Evolutionary conservation across 108 stramenopile genomes (phyloP), one percentile per base, ranked within the genome.

Genomic region (Poteriospumella lacustris): DNA sequence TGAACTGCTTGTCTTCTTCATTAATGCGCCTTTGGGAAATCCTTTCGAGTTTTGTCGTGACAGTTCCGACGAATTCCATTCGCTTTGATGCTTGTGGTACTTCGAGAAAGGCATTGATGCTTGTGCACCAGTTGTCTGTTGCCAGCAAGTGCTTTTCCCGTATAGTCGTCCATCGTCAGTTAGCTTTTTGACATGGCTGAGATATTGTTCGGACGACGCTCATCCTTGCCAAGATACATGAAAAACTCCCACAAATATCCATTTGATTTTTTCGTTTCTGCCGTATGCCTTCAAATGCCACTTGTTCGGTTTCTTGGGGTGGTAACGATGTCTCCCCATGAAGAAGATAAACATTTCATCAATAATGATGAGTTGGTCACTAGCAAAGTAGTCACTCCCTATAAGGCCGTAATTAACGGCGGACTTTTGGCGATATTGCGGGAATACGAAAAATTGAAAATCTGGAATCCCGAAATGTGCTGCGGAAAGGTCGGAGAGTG

Each of bases 301-400:
- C 52, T 56, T 56, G 52, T 56, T 56, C 24, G 52, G 52, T 56
- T 56, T 56, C 15, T 56, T 56, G 24, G 52, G 52, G 24, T 56
- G 15, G 52, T 56, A 56, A 56, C 52, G 52, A 56, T 56, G 52
- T 19, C 52, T 15, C 24, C 52, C 52, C 24, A 19, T 56, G 24
- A 56, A 56, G 52, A 56, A 56, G 15, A 56, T n/a, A n/a, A 15
- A 56, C 52, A 56, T 56, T 56, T 56, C 52, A 56, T 56, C 52
- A 24, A 56, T 56, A 56, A 15, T 56, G 15, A 56, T 19, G 19
- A 56, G 15, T 56, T 24, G 15, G 15, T 24, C 52, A 24, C 52
- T 19, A 24, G 15, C 52, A 56, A 19, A 56, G 24, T 56, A 56
- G n/a, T n/a, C n/a, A n/a, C n/a, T n/a, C n/a, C n/a, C n/a, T n/a